These are phyloP conservation scores for Conoideocrella luteorostrata DNA, from an alignment of 2,329 filamentous ascomycete species.

Conservation along the genomic window DNA sequence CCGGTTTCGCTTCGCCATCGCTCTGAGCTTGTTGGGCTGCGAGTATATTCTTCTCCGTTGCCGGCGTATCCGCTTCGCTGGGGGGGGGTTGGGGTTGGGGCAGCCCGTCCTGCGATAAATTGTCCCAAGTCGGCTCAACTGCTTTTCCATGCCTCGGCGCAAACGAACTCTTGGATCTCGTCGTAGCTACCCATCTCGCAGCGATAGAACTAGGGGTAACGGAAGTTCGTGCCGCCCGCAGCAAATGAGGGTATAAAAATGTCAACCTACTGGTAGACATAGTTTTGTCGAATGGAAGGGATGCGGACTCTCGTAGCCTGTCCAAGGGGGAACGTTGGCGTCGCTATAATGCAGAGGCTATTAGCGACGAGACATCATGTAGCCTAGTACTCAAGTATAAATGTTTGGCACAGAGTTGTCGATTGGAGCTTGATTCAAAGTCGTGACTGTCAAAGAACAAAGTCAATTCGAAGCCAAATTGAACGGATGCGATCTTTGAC, in stretches of 20 bases:
- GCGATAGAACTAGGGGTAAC: background rate
- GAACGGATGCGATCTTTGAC: too few species aligned
- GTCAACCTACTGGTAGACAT: constrained; percentile 46
- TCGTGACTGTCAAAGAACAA: too few species aligned
- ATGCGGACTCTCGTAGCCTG: too few species aligned
- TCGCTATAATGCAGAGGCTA: too few species aligned
- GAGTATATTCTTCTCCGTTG: background rate
- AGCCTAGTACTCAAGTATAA: too few species aligned
- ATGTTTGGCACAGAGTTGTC: too few species aligned
- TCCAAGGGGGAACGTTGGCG: too few species aligned
- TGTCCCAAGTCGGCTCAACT: constrained; percentile 42
- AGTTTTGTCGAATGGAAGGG: background rate
- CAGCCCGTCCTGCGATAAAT: constrained; percentile 1
- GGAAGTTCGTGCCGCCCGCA: constrained; percentile 38
- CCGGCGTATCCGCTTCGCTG: constrained; percentile 4
- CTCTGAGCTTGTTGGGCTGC: constrained; percentile 3
- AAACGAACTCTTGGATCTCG: constrained; percentile 39
- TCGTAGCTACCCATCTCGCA: constrained; percentile 23
- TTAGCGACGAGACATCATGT: too few species aligned
- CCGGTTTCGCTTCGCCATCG: background rate
- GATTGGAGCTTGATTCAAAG: too few species aligned
- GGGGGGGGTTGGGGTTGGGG: constrained; percentile 13
- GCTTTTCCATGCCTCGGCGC: constrained; percentile 54
- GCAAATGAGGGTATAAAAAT: constrained; percentile 63
- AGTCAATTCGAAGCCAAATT: too few species aligned